Evolutionary conservation across 2,329 filamentous ascomycete genomes (phyloP).

Genomic region (Aspergillus quadricinctus): DNA sequence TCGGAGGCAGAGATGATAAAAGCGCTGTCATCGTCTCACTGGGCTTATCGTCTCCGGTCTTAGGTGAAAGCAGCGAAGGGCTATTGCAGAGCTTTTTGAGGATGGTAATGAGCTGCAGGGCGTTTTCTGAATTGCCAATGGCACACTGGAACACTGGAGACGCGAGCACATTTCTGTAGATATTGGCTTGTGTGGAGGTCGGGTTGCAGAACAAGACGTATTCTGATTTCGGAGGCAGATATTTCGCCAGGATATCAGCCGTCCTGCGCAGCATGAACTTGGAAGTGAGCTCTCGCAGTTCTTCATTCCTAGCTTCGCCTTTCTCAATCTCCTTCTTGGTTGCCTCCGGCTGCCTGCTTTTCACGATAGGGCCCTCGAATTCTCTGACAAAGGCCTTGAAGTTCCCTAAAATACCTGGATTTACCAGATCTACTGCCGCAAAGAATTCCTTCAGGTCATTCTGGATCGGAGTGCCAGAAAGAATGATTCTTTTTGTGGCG

Average conservation of each 20-base stretch:
- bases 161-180: constrained; percentile 61
- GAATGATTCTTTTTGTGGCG: constrained; percentile 57
- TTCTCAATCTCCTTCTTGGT: constrained; percentile 58
- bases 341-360: constrained; percentile 61
- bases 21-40: constrained; percentile 46
- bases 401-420: constrained; percentile 60
- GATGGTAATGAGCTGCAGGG: constrained; percentile 66
- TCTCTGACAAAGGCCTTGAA: constrained; percentile 60
- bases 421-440: constrained; percentile 65
- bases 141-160: constrained; percentile 61
- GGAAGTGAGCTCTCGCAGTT: constrained; percentile 57
- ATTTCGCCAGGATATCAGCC: constrained; percentile 61
- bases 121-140: constrained; percentile 58
- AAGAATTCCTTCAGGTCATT: constrained; percentile 66
- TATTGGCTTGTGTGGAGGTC: constrained; percentile 55
- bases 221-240: constrained; percentile 63
- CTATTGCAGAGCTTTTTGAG: constrained; percentile 73
- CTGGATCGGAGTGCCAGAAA: constrained; percentile 65
- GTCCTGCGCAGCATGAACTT: constrained; percentile 64
- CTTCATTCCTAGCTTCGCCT: constrained; percentile 58
- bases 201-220: constrained; percentile 64
- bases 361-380: constrained; percentile 62
- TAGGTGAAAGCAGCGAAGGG: constrained; percentile 56
- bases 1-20: constrained; percentile 52
- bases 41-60: constrained; percentile 44